Evolutionary conservation across 1,284 basidiomycete genomes (phyloP).

Genomic region (Cystobasidiaceae sp.): DNA sequence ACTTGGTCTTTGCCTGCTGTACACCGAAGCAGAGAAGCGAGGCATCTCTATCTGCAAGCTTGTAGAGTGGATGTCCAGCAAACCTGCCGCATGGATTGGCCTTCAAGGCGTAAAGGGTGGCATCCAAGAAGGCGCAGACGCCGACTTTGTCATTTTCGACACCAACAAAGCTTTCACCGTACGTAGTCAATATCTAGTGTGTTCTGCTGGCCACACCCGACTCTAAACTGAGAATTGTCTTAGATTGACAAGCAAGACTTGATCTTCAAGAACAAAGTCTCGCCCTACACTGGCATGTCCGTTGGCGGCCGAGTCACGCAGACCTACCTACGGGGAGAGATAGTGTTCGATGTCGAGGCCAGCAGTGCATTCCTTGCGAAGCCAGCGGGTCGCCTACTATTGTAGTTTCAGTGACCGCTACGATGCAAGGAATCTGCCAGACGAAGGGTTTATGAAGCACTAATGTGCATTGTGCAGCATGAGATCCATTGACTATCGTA

Average conservation of each 20-base stretch:
- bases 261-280: constrained; percentile 86
- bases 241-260: constrained; percentile 69
- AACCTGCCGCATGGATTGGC: constrained; percentile 71
- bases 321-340: constrained; percentile 67
- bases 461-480: not conserved
- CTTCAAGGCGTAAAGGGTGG: constrained; percentile 64
- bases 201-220: no score
- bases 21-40: constrained; percentile 64
- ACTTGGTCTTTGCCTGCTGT: constrained; percentile 74
- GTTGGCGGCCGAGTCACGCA: constrained; percentile 66
- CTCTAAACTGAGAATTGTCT: no score
- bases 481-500: not conserved
- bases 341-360: constrained; percentile 56
- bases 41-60: constrained; percentile 58
- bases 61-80: constrained; percentile 65
- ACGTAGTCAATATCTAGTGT: no score
- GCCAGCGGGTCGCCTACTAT: constrained; percentile 10
- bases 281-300: constrained; percentile 71
- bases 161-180: constrained; percentile 59
- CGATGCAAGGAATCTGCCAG: not conserved
- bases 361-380: not conserved
- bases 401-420: not conserved
- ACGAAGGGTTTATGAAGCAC: not conserved
- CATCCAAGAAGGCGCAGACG: constrained; percentile 67
- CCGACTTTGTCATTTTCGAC: constrained; percentile 80